Evolutionary conservation across 129 eudicot species (phyloP).

Genomic region (Calendula officinalis): DNA sequence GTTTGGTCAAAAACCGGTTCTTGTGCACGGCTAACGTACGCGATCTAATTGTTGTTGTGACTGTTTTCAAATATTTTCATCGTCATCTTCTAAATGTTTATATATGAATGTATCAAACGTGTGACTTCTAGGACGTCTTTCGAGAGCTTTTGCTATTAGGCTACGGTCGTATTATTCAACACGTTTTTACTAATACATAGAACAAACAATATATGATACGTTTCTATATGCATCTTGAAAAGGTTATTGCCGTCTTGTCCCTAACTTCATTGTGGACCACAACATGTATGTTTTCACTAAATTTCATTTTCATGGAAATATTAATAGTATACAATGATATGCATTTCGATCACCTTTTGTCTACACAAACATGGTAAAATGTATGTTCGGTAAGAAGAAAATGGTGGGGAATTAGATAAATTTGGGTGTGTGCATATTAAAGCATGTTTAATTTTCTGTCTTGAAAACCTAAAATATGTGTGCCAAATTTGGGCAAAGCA

Average conservation of each 20-base stretch:
- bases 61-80: too few species aligned
- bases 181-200: neutral
- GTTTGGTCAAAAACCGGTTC: too few species aligned
- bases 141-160: too few species aligned
- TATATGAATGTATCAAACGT: too few species aligned
- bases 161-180: too few species aligned
- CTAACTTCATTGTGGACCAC: slow-evolving; percentile 22
- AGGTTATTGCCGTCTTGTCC: neutral
- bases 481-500: neutral
- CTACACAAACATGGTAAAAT: neutral
- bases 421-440: neutral
- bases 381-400: neutral
- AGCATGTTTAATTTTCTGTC: neutral
- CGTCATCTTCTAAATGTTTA: too few species aligned
- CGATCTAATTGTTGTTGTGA: too few species aligned
- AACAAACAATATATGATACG: neutral
- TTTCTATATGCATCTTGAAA: slow-evolving; percentile 9
- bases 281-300: neutral
- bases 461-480: neutral
- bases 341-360: slow-evolving; percentile 1
- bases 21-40: too few species aligned
- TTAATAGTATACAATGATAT: neutral
- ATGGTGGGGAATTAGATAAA: neutral
- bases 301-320: too few species aligned
- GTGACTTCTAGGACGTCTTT: too few species aligned